Base-by-base conservation (phyloP, 129 eudicot genomes). In the Pulicaria dysenterica region DNA sequence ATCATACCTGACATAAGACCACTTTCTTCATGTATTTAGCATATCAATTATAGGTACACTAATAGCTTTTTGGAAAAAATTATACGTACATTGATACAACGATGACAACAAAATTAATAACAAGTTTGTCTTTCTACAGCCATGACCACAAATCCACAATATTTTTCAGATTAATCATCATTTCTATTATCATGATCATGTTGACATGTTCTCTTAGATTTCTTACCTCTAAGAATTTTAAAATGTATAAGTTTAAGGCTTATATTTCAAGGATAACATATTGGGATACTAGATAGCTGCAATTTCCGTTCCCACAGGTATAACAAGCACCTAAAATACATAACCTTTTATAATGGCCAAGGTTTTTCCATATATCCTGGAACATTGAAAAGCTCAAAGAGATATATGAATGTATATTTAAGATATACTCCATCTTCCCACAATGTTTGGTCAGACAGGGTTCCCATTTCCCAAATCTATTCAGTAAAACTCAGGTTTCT, bases 1-100 rank as follows among this genome's bases (percentile, higher is more conserved):
- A 83, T 93, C 98, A 36, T 89, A 93, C 88, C 98, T 93, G 85
- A 65, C 54, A 62, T 76, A 78, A 56, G 57, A 63, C 85, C 80
- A 67, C 45, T 39, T 57, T 79, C 16, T n/a, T 64, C 37, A 71
- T 43, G 58, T 5, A 19, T 43, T 55, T 15, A 44, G 45, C 54
- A 10, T 34, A 50, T 42, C 63, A 17, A 10, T 31, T 66, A 53
- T 16, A 38, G 17, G 53, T 51, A 5, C 7, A 62, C 15, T 62
- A 14, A 12, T 13, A 19, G 3, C 31, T 24, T 24, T 24, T 24
- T 2, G 31, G 31, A 24, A 24, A 24, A 24, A 24, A 10, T 31
- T 66, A 53, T 16, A 38, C 11, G 53, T 51, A 5, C 7, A 62
- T 37, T 62, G 31, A 12, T 13, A 19, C 1, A 6, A 13, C 8